A percentile compares a stretch with the other conserved stretches of the same genome.
phyloP scores from a whole-genome alignment of 805 yeast genomes.

The Komagataella kurtzmanii region DNA sequence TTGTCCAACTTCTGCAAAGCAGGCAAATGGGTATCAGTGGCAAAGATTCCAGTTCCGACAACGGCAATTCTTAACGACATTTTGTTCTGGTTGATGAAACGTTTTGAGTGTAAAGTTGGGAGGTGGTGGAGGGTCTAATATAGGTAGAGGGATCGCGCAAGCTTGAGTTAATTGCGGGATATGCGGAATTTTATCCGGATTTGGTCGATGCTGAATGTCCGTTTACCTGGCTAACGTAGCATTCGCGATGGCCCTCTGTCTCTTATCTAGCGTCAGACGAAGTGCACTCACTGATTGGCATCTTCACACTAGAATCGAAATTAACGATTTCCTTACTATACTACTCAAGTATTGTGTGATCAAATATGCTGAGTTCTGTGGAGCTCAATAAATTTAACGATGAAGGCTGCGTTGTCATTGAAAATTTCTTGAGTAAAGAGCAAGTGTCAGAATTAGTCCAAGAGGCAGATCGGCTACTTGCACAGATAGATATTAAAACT shows the following conservation, averaged over 20 bases:
- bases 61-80: conserved; percentile 40
- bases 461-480: conserved; percentile 30
- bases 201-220: neutral
- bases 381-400: conserved; percentile 35
- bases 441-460: conserved; percentile 26
- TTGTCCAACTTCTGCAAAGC: conserved; percentile 37
- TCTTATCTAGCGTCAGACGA: neutral
- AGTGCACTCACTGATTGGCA: neutral
- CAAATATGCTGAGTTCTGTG: conserved; percentile 21
- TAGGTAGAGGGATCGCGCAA: neutral
- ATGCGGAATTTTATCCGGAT: neutral
- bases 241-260: neutral
- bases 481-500: conserved; percentile 31
- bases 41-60: conserved; percentile 82
- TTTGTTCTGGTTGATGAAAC: neutral
- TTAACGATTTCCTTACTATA: neutral
- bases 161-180: neutral
- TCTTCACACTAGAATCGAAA: neutral
- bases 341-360: neutral
- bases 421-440: conserved; percentile 31
- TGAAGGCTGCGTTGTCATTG: conserved; percentile 53
- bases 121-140: neutral
- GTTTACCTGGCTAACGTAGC: neutral
- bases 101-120: neutral
- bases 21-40: conserved; percentile 75